A percentile compares a stretch with the other conserved stretches of the same genome.
Conservation (phyloP, 148 eudicot species). For the Gaultheria prostrata region DNA sequence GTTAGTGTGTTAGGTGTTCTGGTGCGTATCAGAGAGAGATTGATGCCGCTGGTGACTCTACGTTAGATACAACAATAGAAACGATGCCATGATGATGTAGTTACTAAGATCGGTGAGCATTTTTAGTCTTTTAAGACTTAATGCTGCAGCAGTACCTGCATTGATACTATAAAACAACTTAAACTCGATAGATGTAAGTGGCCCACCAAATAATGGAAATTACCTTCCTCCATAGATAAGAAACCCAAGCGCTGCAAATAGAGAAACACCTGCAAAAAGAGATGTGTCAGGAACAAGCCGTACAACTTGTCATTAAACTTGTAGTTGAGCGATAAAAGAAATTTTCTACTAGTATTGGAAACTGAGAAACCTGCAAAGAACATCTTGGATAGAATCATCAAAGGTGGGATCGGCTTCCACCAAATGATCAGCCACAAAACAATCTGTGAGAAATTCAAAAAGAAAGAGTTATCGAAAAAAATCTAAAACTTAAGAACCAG, state of each 20-base stretch:
- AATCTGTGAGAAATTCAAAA: conserved; percentile 45
- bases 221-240: conserved; percentile 98
- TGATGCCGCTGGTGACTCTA: not conserved
- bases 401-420: conserved; percentile 77
- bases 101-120: not conserved
- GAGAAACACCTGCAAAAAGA: conserved; percentile 67
- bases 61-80: not conserved
- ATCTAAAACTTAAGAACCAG: not conserved
- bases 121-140: not conserved
- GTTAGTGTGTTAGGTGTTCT: not conserved
- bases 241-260: conserved; percentile 89
- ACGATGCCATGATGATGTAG: not conserved
- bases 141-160: not conserved
- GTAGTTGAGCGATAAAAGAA: not conserved
- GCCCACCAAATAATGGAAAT: conserved; percentile 5
- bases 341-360: conserved; percentile 8
- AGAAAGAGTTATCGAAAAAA: conserved; percentile 8
- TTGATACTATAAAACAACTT: not conserved
- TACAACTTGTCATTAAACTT: not conserved
- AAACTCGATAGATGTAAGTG: not conserved
- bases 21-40: not conserved
- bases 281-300: conserved; percentile 10
- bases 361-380: conserved; percentile 78
- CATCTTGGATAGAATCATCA: conserved; percentile 75
- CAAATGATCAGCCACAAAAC: conserved; percentile 77